Percentiles rank a stretch among this genome's conserved stretches.
These are phyloP conservation scores for Candida neerlandica DNA, from an alignment of 1,139 yeast genomes.

Conservation along the genomic window DNA sequence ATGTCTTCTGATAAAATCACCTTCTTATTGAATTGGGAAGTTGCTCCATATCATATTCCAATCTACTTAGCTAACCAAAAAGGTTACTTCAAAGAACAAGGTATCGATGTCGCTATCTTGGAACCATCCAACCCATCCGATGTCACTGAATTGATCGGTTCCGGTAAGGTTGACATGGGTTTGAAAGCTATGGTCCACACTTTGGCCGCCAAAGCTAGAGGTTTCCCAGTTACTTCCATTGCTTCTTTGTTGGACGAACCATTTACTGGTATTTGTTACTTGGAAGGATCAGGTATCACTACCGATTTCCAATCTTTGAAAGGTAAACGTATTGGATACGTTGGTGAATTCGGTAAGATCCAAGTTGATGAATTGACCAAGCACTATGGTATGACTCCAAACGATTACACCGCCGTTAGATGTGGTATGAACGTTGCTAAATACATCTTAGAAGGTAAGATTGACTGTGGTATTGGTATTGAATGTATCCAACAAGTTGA, in stretches of 20 bases:
- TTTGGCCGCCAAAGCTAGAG: conserved; percentile 61
- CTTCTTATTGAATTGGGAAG: conserved; percentile 58
- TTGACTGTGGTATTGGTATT: conserved; percentile 61
- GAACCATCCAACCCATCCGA: conserved; percentile 64
- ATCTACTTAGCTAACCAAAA: conserved; percentile 52
- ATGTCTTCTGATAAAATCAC: conserved; percentile 47
- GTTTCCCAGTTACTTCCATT: conserved; percentile 58
- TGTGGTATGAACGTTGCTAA: conserved; percentile 65
- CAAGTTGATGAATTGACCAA: conserved; percentile 59
- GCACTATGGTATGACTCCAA: conserved; percentile 57
- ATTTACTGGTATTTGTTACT: conserved; percentile 56
- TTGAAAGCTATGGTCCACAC: conserved; percentile 65
- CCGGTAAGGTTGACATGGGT: conserved; percentile 62
- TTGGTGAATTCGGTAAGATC: conserved; percentile 62
- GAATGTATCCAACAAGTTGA: conserved; percentile 64
- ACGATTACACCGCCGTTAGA: conserved; percentile 60
- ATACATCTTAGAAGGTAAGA: conserved; percentile 54
- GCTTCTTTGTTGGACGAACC: conserved; percentile 61
- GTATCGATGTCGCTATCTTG: conserved; percentile 52
- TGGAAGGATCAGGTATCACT: conserved; percentile 54
- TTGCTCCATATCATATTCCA: conserved; percentile 61
- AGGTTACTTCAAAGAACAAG: conserved; percentile 55
- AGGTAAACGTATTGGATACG: conserved; percentile 58
- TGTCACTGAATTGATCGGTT: conserved; percentile 59
- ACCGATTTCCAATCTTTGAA: conserved; percentile 53